A percentile compares a stretch with the other conserved stretches of the same genome.
These are phyloP conservation scores for Alternaria triticimaculans DNA, from an alignment of 2,329 filamentous ascomycete genomes.

Conservation along the genomic window DNA sequence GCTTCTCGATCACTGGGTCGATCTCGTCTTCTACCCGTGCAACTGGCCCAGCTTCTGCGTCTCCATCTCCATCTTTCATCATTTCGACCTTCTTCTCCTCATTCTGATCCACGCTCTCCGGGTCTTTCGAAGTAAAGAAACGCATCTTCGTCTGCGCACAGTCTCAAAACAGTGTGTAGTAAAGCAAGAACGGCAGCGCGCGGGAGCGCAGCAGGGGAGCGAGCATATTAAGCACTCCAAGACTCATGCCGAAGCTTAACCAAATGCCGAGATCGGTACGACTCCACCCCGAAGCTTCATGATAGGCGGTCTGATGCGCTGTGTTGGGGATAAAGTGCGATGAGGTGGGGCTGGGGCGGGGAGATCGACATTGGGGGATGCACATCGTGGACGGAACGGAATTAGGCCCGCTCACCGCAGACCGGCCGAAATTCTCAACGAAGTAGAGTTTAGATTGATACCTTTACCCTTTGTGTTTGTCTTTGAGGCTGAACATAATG, in stretches of 20 bases:
- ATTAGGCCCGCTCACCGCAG: neutral
- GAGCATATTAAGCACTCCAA: constrained; percentile 5
- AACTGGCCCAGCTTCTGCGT: constrained; percentile 11
- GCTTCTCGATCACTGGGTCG: constrained; percentile 32
- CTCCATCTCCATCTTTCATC: neutral
- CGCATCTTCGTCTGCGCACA: neutral
- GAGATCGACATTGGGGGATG: constrained; percentile 10
- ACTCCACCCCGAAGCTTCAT: neutral
- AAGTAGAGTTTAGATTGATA: neutral
- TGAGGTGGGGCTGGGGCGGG: constrained; percentile 4
- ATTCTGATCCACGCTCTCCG: neutral
- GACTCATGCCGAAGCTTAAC: neutral
- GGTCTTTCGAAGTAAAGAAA: neutral
- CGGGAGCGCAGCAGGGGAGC: neutral
- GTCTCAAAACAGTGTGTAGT: neutral
- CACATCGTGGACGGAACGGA: neutral
- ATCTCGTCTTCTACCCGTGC: constrained; percentile 2
- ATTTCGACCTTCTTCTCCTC: neutral
- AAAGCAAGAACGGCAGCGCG: neutral
- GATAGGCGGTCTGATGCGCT: neutral
- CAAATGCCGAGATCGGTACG: neutral
- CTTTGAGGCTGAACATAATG: neutral
- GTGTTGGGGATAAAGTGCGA: constrained; percentile 3
- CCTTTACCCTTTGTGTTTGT: neutral
- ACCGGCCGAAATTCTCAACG: constrained; percentile 1